Base-by-base conservation (phyloP, 1,284 basidiomycete genomes). In the Takashimella tepidaria region DNA sequence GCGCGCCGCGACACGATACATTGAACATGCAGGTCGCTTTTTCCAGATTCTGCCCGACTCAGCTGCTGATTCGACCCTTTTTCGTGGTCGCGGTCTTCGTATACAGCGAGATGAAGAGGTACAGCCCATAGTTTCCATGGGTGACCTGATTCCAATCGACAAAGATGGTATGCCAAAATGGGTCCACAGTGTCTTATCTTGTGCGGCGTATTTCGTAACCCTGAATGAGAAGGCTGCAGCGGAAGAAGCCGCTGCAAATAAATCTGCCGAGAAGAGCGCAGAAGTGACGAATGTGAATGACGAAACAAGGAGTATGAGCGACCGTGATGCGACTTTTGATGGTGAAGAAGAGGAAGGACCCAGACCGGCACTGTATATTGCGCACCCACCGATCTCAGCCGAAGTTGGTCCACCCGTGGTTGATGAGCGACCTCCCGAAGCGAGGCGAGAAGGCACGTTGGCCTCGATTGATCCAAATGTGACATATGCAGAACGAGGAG, bases 11-110 rank as follows among this genome's bases (percentile, higher is more conserved):
- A 67, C 76, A 0, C 64, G 76, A 8, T 76, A 69, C 56, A 66
- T 76, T 49, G 76, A 77, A 50, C 67, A 72, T 41, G 65, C 69
- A n/a, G 58, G 68, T n/a, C 56, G 69, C 25, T 50, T 68, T 22
- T 59, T 62, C 11, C 58, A 67, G 2, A 63, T 69, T 47, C 49
- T 53, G 6, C 59, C 57, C 21, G 31, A 37, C 10, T 37, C 31
- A 37, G 31, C 16, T 16, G 31, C 10, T 8, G n/a, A n/a, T n/a
- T 66, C 64, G 6, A 59, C 61, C 54, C 66, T 69, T 63, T 64
- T 67, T 51, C 57, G 61, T 41, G 71, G 68, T 45, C 54, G 60
- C 4, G 67, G 69, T 20, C 47, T 71, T 6, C 61, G 67, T 1
- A 51, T 70, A n/a, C 70, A 72, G 46, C 55, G 60, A 24, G 67